Percentiles rank a stretch among this genome's conserved stretches.
phyloP scores from a whole-genome alignment of 169 alveolate species.

The Nephromyces sp. region DNA sequence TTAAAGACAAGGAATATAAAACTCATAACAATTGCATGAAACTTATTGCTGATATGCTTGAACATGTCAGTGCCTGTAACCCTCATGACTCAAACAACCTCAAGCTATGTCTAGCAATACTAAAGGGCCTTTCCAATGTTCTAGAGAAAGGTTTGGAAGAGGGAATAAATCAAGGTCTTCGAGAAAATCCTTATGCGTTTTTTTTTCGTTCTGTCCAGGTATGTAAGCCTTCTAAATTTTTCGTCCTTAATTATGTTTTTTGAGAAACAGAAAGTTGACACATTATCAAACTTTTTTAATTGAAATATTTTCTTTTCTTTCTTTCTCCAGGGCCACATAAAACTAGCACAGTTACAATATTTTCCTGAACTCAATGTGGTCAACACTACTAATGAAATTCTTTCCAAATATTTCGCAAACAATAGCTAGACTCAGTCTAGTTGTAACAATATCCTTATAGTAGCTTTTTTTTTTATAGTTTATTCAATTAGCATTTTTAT shows the following conservation, averaged over 20 bases:
- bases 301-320: not conserved
- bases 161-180: constrained; percentile 48
- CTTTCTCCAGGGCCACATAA: constrained; percentile 30
- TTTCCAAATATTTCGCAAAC: not conserved
- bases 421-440: too few species aligned
- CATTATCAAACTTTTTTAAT: too few species aligned
- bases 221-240: not conserved
- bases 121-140: constrained; percentile 65
- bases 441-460: too few species aligned
- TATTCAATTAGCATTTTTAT: too few species aligned
- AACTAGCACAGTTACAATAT: constrained; percentile 55
- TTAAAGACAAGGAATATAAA: constrained; percentile 19
- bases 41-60: constrained; percentile 64
- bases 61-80: constrained; percentile 62
- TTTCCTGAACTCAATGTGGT: constrained; percentile 58
- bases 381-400: constrained; percentile 48
- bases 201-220: constrained; percentile 60
- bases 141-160: constrained; percentile 61
- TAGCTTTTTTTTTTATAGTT: too few species aligned
- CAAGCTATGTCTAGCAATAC: constrained; percentile 61
- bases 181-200: constrained; percentile 69
- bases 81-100: constrained; percentile 66
- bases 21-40: constrained; percentile 44
- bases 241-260: too few species aligned
- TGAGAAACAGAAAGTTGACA: too few species aligned